Base-by-base conservation (phyloP, 2,329 filamentous ascomycete genomes). In the Sporothrix curviconia region DNA sequence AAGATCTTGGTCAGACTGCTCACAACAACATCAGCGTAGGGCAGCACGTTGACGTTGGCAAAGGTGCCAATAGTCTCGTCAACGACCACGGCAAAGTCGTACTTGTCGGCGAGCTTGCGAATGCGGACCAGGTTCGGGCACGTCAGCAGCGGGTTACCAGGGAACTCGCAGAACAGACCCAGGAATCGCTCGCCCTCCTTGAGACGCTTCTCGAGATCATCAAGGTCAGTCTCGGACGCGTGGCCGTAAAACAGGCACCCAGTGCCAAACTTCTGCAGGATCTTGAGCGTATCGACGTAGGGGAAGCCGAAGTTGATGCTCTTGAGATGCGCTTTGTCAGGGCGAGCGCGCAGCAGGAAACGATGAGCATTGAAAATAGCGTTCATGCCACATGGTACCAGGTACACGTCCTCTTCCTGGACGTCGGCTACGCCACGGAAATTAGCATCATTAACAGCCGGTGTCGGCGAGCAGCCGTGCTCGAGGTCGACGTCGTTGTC, bases 21-120 rank as follows among this genome's bases (percentile, higher is more conserved):
- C 57, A 96, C 92, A 5, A 97, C 89, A 15, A 97, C 79, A 71
- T 99, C 94, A 59, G 90, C 89, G 67, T 86, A 88, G 3, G 87
- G 90, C 5, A 99, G 80, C 4, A 99, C 90, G 68, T 97, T 90
- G 65, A 96, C 86, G 69, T 99, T 99, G 68, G 95, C 85, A 69
- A 96, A 96, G 57, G 94, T 99, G 64, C 92, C 92, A 60, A 99
- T 90, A 0, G 94, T 97, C 72, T 99, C 94, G 71, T 99, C 94
- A 2, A 99, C 82, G 2, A 97, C 89, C 12, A 97, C 85, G 22
- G 85, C 87, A 69, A 99, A 97, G 67, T 89, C 87, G 71, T 91
- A 95, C 62, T 82, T 78, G 68, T 95, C 85, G 1, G 92, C 92
- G 25, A 99, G 75, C 15, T 72, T 70, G 37, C 89, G 85, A 59